A percentile compares a stretch with the other conserved stretches of the same genome.
phyloP scores from a whole-genome alignment of 139 green algal genomes.

The Picochlorum sp. region DNA sequence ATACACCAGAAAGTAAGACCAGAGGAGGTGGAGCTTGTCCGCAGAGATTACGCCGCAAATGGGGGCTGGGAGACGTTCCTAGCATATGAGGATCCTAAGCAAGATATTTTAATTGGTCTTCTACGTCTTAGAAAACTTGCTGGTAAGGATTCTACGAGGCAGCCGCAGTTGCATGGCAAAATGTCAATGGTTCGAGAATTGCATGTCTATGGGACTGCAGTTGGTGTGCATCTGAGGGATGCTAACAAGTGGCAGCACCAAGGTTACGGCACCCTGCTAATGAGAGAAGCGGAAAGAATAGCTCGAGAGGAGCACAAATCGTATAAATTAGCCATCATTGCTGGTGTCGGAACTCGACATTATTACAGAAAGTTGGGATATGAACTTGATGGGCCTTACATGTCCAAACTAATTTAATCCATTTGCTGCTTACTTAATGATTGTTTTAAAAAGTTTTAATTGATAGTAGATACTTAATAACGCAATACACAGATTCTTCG shows the following conservation, averaged over 20 bases:
- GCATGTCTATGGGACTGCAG: constrained; percentile 94
- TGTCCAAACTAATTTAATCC: constrained; percentile 26
- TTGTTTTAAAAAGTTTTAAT: too few species aligned
- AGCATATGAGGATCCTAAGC: constrained; percentile 79
- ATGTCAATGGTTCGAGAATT: constrained; percentile 90
- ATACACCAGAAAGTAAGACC: constrained; percentile 78
- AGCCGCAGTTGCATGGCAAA: constrained; percentile 68
- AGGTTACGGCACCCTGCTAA: constrained; percentile 87
- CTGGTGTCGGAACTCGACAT: constrained; percentile 91
- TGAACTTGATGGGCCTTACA: constrained; percentile 91
- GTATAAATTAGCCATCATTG: constrained; percentile 88
- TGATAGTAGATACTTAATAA: too few species aligned
- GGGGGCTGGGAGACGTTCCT: constrained; percentile 97
- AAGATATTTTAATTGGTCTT: constrained; percentile 94
- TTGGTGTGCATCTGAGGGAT: constrained; percentile 83
- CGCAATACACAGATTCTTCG: too few species aligned
- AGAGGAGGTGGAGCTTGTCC: constrained; percentile 86
- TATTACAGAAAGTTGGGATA: constrained; percentile 92
- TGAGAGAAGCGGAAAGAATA: constrained; percentile 90
- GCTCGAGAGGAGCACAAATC: constrained; percentile 75
- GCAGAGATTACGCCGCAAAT: constrained; percentile 89
- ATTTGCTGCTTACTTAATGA: background rate
- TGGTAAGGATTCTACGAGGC: constrained; percentile 18
- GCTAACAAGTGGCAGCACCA: constrained; percentile 76
- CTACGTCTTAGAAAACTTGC: constrained; percentile 67